Conservation (phyloP, 176 grass and related monocot species). For the Hsuehochloa calcarea region DNA sequence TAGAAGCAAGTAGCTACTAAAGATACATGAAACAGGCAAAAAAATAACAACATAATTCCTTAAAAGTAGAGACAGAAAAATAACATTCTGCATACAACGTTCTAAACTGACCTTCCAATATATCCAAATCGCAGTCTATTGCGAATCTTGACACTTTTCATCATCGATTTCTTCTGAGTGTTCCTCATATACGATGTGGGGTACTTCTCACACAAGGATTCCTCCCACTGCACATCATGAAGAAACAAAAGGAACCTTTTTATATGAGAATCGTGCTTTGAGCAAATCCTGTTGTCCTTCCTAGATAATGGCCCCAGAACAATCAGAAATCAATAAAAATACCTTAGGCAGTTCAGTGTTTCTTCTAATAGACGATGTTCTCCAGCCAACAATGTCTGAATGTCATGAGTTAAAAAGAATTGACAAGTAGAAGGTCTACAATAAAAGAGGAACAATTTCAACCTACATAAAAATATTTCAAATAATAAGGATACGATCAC, state of each 20-base stretch:
- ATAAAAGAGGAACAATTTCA: neutral
- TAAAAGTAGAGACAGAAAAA: neutral
- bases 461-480: neutral
- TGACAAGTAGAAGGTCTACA: neutral
- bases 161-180: conserved; percentile 38
- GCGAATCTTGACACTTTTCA: conserved; percentile 47
- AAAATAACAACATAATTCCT: neutral
- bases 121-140: conserved; percentile 46
- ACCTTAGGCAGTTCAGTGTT: conserved; percentile 78
- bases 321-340: conserved; percentile 19
- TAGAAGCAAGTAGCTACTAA: neutral
- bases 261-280: conserved; percentile 1
- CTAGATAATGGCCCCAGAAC: neutral
- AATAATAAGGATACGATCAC: conserved; percentile 77
- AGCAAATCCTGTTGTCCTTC: neutral
- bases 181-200: conserved; percentile 89
- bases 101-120: conserved; percentile 65
- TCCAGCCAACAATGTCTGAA: conserved; percentile 96
- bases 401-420: conserved; percentile 49
- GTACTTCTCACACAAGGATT: conserved; percentile 60
- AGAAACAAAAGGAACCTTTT: neutral
- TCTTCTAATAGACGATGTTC: conserved; percentile 95
- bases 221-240: conserved; percentile 52
- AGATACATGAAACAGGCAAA: neutral
- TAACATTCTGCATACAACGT: neutral